These are phyloP conservation scores for Pulveroboletus frians DNA, from an alignment of 768 basidiomycete genomes.

Conservation along the genomic window DNA sequence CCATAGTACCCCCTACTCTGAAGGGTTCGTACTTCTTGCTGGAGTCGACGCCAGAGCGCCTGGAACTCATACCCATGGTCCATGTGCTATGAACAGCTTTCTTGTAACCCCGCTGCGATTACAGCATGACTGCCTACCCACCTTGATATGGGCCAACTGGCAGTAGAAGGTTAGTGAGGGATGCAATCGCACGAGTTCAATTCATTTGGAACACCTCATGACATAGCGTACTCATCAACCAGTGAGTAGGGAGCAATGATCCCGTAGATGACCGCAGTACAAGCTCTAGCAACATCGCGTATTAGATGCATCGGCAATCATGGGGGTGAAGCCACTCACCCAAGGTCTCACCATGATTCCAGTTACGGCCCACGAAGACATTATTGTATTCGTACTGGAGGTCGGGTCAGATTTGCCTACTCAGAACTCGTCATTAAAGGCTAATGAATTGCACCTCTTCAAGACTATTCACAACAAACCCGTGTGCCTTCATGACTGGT, in stretches of 20 bases:
- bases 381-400: slow-evolving; percentile 69
- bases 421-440: background rate
- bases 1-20: slow-evolving; percentile 77
- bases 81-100: slow-evolving; percentile 52
- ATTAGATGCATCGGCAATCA: background rate
- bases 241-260: slow-evolving; percentile 54
- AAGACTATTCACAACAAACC: slow-evolving; percentile 69
- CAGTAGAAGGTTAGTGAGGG: slow-evolving; percentile 3
- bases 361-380: slow-evolving; percentile 80
- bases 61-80: slow-evolving; percentile 76
- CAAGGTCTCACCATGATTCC: slow-evolving; percentile 78
- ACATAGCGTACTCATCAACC: slow-evolving; percentile 73
- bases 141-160: slow-evolving; percentile 82
- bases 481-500: slow-evolving; percentile 78
- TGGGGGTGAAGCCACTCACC: slow-evolving; percentile 37
- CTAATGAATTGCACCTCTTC: slow-evolving; percentile 58
- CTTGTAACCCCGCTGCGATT: background rate
- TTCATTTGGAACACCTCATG: slow-evolving; percentile 57
- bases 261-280: slow-evolving; percentile 63
- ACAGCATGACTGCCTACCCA: slow-evolving; percentile 21
- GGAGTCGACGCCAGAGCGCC: slow-evolving; percentile 62
- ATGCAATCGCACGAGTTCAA: slow-evolving; percentile 4
- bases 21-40: slow-evolving; percentile 60
- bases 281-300: slow-evolving; percentile 47
- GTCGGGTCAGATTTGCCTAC: background rate